Evolutionary conservation across 2,329 filamentous ascomycete genomes (phyloP), one percentile per base, ranked within the genome.

Genomic region (Diaporthe aspalathi): DNA sequence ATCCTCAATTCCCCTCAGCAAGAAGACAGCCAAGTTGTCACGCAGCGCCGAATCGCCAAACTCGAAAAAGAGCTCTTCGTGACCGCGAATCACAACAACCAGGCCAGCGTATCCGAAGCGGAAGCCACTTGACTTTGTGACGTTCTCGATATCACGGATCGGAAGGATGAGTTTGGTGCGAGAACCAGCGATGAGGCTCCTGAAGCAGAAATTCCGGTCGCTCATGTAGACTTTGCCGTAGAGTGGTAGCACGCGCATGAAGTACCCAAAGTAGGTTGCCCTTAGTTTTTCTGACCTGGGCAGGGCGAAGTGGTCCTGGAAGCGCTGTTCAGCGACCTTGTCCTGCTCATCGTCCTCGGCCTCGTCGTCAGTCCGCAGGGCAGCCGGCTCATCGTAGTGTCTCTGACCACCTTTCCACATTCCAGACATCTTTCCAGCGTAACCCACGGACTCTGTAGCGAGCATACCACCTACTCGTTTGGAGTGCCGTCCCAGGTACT

Each of bases 201-300:
- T 92, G 82, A 97, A 99, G 83, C 96, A 99, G 74, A 98, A 93
- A 71, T 91, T 92, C 27, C 90, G 89, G 75, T 94, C 91, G 78
- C 96, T 95, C 75, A 98, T 91, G 81, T 99, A 99, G 43, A 98
- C 93, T 82, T 98, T 99, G 76, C 96, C 96, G 77, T 98, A 98
- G 2, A 98, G 86, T 3, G 96, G 96, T 38, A 98, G 82, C 0
- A 97, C 94, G 3, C 95, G 91, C 76, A 97, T 90, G n/a, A 98
- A 86, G 78, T 93, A 93, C n/a, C 93, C 94, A 81, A 94, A 98
- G 81, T 96, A 98, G 0, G 94, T 93, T 1, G 95, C 95, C 74
- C 94, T 91, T 1, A 99, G 88, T 78, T 90, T 92, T 79, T 99
- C 96, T 0, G 90, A 90, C 43, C 90, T 86, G 0, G 95, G 93